Percentiles rank a stretch among this genome's conserved stretches.
Conservation (phyloP, 768 basidiomycete genomes). For the Kwoniella dejecticola region DNA sequence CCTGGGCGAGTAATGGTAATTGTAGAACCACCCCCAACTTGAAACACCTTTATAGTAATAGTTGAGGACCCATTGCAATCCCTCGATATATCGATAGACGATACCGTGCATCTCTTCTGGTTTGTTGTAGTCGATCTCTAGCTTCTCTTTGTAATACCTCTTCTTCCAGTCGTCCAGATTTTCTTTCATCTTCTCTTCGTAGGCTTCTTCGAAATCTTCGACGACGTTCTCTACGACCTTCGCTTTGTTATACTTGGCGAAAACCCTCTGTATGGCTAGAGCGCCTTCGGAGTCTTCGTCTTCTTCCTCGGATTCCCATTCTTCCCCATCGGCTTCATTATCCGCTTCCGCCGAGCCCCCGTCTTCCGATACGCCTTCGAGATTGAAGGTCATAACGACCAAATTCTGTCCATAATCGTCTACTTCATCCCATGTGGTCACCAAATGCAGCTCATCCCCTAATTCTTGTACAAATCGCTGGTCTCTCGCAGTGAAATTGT, state of each 20-base stretch:
- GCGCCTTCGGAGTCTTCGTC: constrained; percentile 70
- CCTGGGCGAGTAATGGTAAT: constrained; percentile 95
- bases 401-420: constrained; percentile 65
- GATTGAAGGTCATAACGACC: constrained; percentile 52
- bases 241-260: constrained; percentile 85
- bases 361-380: constrained; percentile 52
- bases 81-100: constrained; percentile 81
- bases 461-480: constrained; percentile 75
- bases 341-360: constrained; percentile 26
- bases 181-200: constrained; percentile 71
- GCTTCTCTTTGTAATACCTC: constrained; percentile 84
- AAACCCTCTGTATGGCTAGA: constrained; percentile 74
- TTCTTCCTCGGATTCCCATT: constrained; percentile 55
- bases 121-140: constrained; percentile 73
- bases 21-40: constrained; percentile 98
- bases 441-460: constrained; percentile 74
- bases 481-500: constrained; percentile 77
- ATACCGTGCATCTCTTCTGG: constrained; percentile 70
- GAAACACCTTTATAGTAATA: constrained; percentile 98
- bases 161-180: constrained; percentile 94
- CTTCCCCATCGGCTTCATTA: constrained; percentile 50
- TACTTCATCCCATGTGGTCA: constrained; percentile 88
- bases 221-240: constrained; percentile 68
- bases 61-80: constrained; percentile 98
- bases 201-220: constrained; percentile 70